phyloP scores from a whole-genome alignment of 169 alveolate genomes.

The Plasmodium vivax region DNA sequence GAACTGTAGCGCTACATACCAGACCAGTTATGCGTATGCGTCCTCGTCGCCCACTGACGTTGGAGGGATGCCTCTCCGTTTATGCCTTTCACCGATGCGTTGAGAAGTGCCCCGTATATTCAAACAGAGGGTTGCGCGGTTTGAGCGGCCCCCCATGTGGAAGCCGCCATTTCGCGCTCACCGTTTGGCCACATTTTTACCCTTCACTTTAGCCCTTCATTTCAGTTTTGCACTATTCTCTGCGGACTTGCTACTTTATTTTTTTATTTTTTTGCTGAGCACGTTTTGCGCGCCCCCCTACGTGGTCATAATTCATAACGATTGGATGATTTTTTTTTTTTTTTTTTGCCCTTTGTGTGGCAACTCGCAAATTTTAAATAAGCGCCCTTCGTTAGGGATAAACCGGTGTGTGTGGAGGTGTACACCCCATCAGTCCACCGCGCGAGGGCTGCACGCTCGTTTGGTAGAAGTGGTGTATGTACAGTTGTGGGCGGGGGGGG shows the following conservation, averaged over 20 bases:
- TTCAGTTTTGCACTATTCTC: neutral
- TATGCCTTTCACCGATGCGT: neutral
- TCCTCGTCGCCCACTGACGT: neutral
- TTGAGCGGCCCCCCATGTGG: neutral
- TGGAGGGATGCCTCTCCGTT: neutral
- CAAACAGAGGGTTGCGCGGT: neutral
- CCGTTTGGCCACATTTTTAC: neutral
- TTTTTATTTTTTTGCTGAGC: conserved; percentile 16
- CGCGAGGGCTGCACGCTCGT: neutral
- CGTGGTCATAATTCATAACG: neutral
- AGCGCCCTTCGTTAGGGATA: neutral
- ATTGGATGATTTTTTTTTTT: neutral
- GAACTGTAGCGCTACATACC: neutral
- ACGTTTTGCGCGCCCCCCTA: neutral
- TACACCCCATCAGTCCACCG: neutral
- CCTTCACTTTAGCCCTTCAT: neutral
- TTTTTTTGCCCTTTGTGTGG: neutral
- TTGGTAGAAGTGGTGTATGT: neutral
- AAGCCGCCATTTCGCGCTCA: neutral
- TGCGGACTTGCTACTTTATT: neutral
- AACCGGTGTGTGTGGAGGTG: neutral
- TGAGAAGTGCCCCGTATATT: neutral
- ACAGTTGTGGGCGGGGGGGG: neutral
- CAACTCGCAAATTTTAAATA: neutral
- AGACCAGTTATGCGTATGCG: neutral